Evolutionary conservation across 2,329 filamentous ascomycete species (phyloP), one percentile per base, ranked within the genome.

Genomic region (Lachnellula subtilissima): DNA sequence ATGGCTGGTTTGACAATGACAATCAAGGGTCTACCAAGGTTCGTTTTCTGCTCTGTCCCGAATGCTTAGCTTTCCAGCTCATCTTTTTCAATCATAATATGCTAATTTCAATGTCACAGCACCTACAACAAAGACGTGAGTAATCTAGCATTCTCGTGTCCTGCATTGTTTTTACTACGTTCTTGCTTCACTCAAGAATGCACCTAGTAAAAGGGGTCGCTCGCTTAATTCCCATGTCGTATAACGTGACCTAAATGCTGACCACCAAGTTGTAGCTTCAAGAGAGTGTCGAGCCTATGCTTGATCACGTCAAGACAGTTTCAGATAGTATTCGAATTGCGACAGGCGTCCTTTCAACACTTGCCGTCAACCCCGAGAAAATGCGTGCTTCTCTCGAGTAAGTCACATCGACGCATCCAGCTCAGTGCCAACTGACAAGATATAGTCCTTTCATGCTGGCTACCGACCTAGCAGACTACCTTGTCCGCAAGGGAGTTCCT

Each of bases 41-140:
- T 50, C n/a, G 47, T 25, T 40, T 12, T 4, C 39, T 15, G n/a
- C 49, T 48, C 19, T 32, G 28, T 32, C 9, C 28, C 28, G 28
- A 3, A 32, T 32, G 28, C 28, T 32, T 15, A 12, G 12, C 45
- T 32, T 32, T 28, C 14, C 22, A 48, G 23, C 23, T 48, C 45
- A 12, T 1, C 23, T 3, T 3, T 7, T 17, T n/a, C 25, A 22
- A 12, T 14, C 37, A 32, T 28, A 19, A 43, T 39, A 19, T 39
- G 35, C 37, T 51, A 37, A 51, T 28, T 17, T 76, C 53, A 81
- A 81, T 71, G 87, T 87, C 54, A 81, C 94, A 28, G 88, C 89
- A 91, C 88, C 3, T 95, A 95, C 78, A 93, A 95, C 78, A 96
- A 95, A 74, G 90, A 96, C 71, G 55, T 57, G n/a, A 48, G 55